Evolutionary conservation across 1,284 basidiomycete genomes (phyloP).

Genomic region (Crucibulum cyathiforme): DNA sequence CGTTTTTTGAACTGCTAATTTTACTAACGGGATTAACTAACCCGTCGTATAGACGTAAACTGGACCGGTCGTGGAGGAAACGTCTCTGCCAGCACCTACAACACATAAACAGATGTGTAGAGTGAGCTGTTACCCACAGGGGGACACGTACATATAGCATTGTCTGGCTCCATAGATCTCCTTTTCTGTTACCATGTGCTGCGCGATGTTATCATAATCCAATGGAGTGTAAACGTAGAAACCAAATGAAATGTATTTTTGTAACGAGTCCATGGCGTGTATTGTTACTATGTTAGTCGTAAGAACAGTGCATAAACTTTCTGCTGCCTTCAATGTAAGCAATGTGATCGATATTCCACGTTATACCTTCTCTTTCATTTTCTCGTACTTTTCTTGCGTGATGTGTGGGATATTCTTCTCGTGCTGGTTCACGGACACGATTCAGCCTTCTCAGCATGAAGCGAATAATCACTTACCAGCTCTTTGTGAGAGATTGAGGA

Average conservation of each 20-base stretch:
- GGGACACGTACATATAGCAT: no score
- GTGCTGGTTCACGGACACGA: constrained; percentile 17
- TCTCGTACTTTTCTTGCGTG: no score
- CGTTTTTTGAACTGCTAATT: constrained; percentile 32
- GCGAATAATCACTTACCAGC: neutral
- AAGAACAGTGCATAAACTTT: no score
- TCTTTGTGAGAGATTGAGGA: constrained; percentile 35
- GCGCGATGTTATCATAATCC: neutral
- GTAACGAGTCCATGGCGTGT: constrained; percentile 1
- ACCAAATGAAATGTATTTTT: constrained; percentile 3
- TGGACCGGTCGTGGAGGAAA: constrained; percentile 95
- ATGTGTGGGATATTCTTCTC: constrained; percentile 65
- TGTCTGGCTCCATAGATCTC: no score
- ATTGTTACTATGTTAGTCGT: neutral
- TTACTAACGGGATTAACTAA: constrained; percentile 1
- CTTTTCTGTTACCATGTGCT: no score
- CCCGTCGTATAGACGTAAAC: constrained; percentile 69
- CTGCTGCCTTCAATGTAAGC: no score
- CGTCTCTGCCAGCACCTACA: constrained; percentile 92
- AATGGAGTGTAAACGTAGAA: neutral
- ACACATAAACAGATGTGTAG: constrained; percentile 62
- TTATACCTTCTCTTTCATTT: no score
- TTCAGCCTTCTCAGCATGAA: constrained; percentile 3
- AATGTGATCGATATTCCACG: no score
- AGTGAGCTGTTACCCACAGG: neutral